Base-by-base conservation (phyloP, 257 asterid genomes). In the Gardenia jasminoides region DNA sequence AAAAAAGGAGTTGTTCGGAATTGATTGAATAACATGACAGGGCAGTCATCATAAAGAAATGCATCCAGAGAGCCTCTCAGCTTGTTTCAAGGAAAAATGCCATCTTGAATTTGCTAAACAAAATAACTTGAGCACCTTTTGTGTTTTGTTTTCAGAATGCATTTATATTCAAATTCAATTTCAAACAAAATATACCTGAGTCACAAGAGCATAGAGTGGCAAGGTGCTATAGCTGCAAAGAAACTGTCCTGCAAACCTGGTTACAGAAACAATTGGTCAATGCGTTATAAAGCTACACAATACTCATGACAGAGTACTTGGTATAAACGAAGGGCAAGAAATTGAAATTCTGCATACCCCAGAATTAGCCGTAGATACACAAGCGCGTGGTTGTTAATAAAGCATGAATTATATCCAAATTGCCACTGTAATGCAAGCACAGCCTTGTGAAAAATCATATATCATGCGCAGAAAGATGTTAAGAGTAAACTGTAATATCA, bases 181-280 rank as follows among this genome's bases (percentile, higher is more conserved):
- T 8, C 79, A 7, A 7, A 50, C 10, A 20, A 58, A n/a, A 44
- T 28, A n/a, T 88, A 92, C 98, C 98, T 93, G 98, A 64, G 98
- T 93, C 69, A 92, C 98, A 61, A 93, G 84, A 78, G 98, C 98
- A 77, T 93, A 93, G 64, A 93, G 92, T 3, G 98, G 98, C 84
- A 93, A 87, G 84, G 98, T 93, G 89, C 98, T 93, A 86, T 93
- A 93, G 89, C 98, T 90, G 89, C 98, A 93, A 77, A 93, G 81
- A 75, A 92, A 93, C 61, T 93, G 98, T 31, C 96, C 96, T 3
- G 91, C 92, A 85, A 93, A 92, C 82, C 98, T 93, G 84, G 46
- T 68, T 8, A 65, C 52, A 65, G 39, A 70, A 67, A 52, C 73
- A 54, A 67, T 61, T 26, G 28, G 47, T 61, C 69, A 75, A 68